Evolutionary conservation across 2,329 filamentous ascomycete species (phyloP).

Genomic region (Lecanoromycetidae sp.): DNA sequence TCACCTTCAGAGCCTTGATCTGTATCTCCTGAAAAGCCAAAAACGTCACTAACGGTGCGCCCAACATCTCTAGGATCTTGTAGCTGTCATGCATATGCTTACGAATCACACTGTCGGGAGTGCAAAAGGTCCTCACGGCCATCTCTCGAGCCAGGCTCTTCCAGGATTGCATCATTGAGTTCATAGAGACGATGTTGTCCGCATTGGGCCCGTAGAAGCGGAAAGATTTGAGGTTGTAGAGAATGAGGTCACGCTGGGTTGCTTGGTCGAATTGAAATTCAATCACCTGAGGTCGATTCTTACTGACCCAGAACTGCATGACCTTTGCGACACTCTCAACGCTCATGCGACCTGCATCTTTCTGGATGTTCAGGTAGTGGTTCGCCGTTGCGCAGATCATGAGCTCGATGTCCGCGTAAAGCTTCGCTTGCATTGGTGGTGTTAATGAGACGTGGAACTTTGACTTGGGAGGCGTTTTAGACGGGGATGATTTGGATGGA

Average conservation of each 20-base stretch:
- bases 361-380: constrained; percentile 33
- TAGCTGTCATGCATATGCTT: constrained; percentile 39
- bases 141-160: constrained; percentile 36
- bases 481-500: constrained; percentile 12
- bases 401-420: constrained; percentile 35
- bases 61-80: constrained; percentile 39
- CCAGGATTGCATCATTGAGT: constrained; percentile 40
- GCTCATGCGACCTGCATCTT: constrained; percentile 29
- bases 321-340: constrained; percentile 30
- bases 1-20: constrained; percentile 24
- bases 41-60: constrained; percentile 29
- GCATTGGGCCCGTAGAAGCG: constrained; percentile 34
- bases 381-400: constrained; percentile 36
- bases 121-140: constrained; percentile 39
- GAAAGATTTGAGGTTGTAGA: constrained; percentile 34
- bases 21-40: constrained; percentile 30
- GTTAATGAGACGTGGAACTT: constrained; percentile 30
- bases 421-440: constrained; percentile 30
- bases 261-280: constrained; percentile 43
- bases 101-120: constrained; percentile 36
- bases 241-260: constrained; percentile 38
- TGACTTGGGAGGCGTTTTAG: constrained; percentile 7
- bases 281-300: constrained; percentile 36
- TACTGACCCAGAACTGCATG: constrained; percentile 31
- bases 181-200: constrained; percentile 28